phyloP scores from a whole-genome alignment of 768 basidiomycete species.

The Lanmaoa pseudosensibilis region DNA sequence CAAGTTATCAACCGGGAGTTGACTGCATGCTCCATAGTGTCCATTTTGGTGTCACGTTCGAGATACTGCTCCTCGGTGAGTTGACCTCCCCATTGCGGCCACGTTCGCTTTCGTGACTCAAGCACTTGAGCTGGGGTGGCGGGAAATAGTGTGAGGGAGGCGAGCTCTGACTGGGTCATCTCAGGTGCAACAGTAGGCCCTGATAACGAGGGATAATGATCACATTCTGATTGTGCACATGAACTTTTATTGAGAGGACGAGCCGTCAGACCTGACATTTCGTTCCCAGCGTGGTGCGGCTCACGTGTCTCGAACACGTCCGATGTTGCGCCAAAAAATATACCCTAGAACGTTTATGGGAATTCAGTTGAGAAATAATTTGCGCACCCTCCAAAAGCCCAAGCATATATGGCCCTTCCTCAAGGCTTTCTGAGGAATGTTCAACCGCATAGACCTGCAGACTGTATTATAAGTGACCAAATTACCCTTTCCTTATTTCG shows the following conservation, averaged over 20 bases:
- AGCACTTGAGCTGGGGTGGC: constrained; percentile 49
- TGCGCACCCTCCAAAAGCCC: not conserved
- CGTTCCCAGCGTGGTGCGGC: not conserved
- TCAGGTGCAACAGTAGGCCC: not conserved
- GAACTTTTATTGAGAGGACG: not conserved
- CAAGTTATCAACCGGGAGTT: constrained; percentile 52
- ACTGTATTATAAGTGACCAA: not conserved
- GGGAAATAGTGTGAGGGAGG: constrained; percentile 42
- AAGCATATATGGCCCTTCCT: not conserved
- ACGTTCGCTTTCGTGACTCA: constrained; percentile 41
- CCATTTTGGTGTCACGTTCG: constrained; percentile 40
- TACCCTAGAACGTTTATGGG: not conserved
- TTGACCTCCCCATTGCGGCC: constrained; percentile 44
- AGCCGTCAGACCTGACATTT: not conserved
- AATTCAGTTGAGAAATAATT: not conserved
- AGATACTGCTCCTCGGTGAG: constrained; percentile 48
- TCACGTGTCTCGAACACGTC: not conserved
- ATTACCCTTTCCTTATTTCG: not conserved
- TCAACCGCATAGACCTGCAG: not conserved
- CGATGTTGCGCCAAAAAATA: not conserved
- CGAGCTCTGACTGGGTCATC: constrained; percentile 16
- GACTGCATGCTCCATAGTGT: constrained; percentile 42
- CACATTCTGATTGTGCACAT: not conserved
- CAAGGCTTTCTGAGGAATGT: not conserved
- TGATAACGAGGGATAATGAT: not conserved